Percentiles rank a stretch among this genome's conserved stretches.
phyloP scores from a whole-genome alignment of 306 rosid genomes.

The Citrullus colocynthis region DNA sequence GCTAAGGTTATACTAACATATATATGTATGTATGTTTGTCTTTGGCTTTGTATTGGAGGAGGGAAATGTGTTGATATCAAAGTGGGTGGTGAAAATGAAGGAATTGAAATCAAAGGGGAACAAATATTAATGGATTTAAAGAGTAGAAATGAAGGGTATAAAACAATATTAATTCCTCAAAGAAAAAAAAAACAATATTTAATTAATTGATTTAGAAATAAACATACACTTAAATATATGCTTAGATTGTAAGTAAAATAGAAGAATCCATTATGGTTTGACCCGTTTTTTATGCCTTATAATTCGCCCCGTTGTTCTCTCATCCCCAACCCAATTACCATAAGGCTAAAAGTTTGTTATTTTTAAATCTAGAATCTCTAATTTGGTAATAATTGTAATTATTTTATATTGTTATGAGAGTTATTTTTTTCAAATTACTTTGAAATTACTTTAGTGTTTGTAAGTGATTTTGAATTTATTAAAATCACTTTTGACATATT shows the following conservation, averaged over 20 bases:
- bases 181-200: no score
- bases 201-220: background rate
- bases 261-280: background rate
- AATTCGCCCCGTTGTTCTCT: slow-evolving; percentile 8
- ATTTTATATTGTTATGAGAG: no score
- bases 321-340: slow-evolving; percentile 1
- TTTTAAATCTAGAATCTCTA: no score
- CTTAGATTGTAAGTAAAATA: slow-evolving; percentile 3
- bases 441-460: no score
- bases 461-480: no score
- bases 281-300: background rate
- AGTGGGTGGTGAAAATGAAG: slow-evolving; percentile 11
- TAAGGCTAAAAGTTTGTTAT: no score
- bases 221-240: background rate
- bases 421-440: no score
- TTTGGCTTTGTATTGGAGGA: background rate
- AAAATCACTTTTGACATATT: no score
- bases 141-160: background rate
- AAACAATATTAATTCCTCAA: background rate
- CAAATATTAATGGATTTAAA: background rate
- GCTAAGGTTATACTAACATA: no score
- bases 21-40: no score
- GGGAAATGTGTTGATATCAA: background rate
- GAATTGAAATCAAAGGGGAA: background rate
- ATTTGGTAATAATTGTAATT: no score